A percentile compares a stretch with the other conserved stretches of the same genome.
Conservation (phyloP, 768 basidiomycete genomes). For the Leccinum fibrillosum region DNA sequence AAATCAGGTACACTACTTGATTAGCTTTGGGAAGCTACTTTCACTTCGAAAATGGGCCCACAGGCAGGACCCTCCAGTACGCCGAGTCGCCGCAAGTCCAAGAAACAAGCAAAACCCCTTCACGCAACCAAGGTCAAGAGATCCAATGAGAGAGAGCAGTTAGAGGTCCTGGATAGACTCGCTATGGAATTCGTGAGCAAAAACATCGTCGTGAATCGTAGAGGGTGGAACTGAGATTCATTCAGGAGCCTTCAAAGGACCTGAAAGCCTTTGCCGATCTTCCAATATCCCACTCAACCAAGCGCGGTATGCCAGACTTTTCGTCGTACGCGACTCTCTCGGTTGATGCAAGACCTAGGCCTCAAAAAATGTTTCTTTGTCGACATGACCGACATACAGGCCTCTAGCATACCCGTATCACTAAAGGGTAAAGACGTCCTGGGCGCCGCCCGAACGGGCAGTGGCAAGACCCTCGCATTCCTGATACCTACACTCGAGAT, state of each 20-base stretch:
- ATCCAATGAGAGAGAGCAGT: slow-evolving; percentile 44
- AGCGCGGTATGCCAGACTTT: slow-evolving; percentile 49
- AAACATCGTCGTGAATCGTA: not conserved
- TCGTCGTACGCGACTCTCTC: not conserved
- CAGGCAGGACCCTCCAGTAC: slow-evolving; percentile 18
- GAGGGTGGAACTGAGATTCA: slow-evolving; percentile 11
- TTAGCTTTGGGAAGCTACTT: not conserved
- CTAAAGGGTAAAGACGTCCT: slow-evolving; percentile 64
- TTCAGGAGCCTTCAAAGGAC: slow-evolving; percentile 49
- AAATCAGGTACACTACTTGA: too few relatives aligned
- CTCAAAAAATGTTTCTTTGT: slow-evolving; percentile 84
- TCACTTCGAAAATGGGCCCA: slow-evolving; percentile 14
- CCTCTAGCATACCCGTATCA: slow-evolving; percentile 54
- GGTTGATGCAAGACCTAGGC: slow-evolving; percentile 41
- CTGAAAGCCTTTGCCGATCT: slow-evolving; percentile 62
- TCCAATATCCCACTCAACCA: slow-evolving; percentile 74
- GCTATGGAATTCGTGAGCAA: slow-evolving; percentile 50
- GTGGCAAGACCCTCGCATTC: slow-evolving; percentile 75
- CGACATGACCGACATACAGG: slow-evolving; percentile 81
- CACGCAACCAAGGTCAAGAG: slow-evolving; percentile 38
- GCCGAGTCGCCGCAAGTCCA: slow-evolving; percentile 9
- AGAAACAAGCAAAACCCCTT: slow-evolving; percentile 13
- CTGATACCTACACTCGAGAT: slow-evolving; percentile 64
- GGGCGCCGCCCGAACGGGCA: slow-evolving; percentile 68
- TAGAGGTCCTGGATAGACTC: slow-evolving; percentile 47